These are phyloP conservation scores for Wallacemonas sp. DNA, from an alignment of 208 protist species.

Conservation along the genomic window DNA sequence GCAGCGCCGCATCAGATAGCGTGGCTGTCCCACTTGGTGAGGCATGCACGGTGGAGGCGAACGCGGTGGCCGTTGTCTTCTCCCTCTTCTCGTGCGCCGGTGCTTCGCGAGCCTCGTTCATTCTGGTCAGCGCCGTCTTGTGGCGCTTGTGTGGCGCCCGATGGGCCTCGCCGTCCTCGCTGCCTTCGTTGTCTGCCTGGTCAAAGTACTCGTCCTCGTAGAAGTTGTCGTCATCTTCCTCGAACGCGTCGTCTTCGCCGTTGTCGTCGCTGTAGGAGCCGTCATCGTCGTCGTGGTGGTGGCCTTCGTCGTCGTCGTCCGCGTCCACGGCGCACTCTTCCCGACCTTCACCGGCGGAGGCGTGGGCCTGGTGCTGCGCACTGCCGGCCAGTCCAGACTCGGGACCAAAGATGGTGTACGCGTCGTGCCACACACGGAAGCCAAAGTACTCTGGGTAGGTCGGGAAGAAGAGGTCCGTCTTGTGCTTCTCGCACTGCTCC, in stretches of 20 bases:
- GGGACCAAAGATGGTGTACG: conserved; percentile 41
- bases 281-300: conserved; percentile 6
- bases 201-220: conserved; percentile 12
- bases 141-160: background rate
- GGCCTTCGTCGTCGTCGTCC: background rate
- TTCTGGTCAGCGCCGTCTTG: background rate
- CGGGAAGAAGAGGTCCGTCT: conserved; percentile 63
- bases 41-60: too few relatives aligned
- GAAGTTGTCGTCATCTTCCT: conserved; percentile 5
- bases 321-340: background rate
- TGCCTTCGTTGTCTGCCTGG: background rate
- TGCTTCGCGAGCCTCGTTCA: too few relatives aligned
- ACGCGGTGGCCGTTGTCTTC: background rate
- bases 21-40: background rate
- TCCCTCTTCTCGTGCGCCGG: background rate
- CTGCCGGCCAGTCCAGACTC: conserved; percentile 8
- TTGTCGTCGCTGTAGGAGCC: conserved; percentile 11
- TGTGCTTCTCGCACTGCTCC: conserved; percentile 39
- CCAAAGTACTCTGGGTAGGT: conserved; percentile 67
- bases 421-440: conserved; percentile 62
- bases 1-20: conserved; percentile 18
- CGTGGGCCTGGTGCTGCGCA: conserved; percentile 18
- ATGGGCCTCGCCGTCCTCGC: background rate
- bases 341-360: conserved; percentile 14
- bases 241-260: conserved; percentile 6